These are phyloP conservation scores for Xylaria scruposa DNA, from an alignment of 495 filamentous ascomycete species.

Conservation along the genomic window DNA sequence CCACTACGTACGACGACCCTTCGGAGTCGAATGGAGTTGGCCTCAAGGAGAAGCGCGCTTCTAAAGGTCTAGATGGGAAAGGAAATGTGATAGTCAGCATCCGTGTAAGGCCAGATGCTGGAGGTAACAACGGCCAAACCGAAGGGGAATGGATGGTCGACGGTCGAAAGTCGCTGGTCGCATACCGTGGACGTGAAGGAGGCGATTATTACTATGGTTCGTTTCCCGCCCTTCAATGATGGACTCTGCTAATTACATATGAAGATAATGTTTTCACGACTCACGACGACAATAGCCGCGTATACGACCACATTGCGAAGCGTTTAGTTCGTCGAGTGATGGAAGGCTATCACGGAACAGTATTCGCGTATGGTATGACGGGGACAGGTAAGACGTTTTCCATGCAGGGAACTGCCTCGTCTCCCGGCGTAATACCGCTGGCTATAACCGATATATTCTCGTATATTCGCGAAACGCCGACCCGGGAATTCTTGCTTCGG, in stretches of 20 bases:
- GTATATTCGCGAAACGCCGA: conserved; percentile 95
- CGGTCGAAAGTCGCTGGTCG: conserved; percentile 78
- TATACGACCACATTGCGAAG: conserved; percentile 93
- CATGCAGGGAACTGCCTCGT: conserved; percentile 97
- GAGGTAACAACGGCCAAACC: conserved; percentile 60
- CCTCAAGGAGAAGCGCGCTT: conserved; percentile 51
- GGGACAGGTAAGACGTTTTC: conserved; percentile 98
- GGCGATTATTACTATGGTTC: conserved; percentile 93
- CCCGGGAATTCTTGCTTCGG: conserved; percentile 90
- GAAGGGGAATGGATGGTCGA: conserved; percentile 90
- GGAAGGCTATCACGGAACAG: conserved; percentile 98
- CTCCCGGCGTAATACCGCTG: conserved; percentile 95
- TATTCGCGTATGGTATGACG: conserved; percentile 99
- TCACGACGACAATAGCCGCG: conserved; percentile 88
- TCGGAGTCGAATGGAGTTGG: conserved; percentile 54
- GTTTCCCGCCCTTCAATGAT: conserved; percentile 29
- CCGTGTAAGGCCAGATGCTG: conserved; percentile 83
- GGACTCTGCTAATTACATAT: conserved; percentile 29
- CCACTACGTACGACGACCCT: conserved; percentile 82
- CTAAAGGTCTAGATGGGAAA: conserved; percentile 69
- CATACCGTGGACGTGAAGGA: conserved; percentile 85
- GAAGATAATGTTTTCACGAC: conserved; percentile 94
- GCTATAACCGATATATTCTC: conserved; percentile 99
- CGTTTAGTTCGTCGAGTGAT: conserved; percentile 94
- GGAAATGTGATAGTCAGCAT: conserved; percentile 98